A percentile compares a stretch with the other conserved stretches of the same genome.
Evolutionary conservation across 805 yeast species (phyloP).

Genomic region (Deakozyma indianensis): DNA sequence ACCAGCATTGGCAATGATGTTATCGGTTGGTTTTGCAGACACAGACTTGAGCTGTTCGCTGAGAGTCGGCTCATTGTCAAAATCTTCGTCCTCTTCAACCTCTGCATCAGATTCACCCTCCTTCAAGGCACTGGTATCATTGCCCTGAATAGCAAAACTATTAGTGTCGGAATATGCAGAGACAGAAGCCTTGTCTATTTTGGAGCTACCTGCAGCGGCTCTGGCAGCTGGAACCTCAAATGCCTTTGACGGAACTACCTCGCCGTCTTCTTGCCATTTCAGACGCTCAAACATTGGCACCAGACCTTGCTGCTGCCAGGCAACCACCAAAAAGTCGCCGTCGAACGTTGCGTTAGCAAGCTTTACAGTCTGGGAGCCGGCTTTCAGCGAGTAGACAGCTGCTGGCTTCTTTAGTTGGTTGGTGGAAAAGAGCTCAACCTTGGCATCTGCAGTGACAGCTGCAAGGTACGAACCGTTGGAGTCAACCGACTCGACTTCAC

Average conservation of each 20-base stretch:
- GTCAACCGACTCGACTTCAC: background rate
- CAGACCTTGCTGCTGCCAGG: constrained; percentile 12
- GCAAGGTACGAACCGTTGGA: constrained; percentile 21
- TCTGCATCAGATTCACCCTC: constrained; percentile 10
- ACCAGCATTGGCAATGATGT: constrained; percentile 38
- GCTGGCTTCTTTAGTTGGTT: constrained; percentile 12
- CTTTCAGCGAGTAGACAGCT: background rate
- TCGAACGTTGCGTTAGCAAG: background rate
- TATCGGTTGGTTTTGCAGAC: constrained; percentile 13
- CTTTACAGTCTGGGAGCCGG: background rate
- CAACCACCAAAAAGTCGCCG: background rate
- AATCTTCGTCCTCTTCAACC: constrained; percentile 6
- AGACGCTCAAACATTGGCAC: constrained; percentile 20
- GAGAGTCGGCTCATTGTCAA: constrained; percentile 6
- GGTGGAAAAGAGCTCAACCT: constrained; percentile 51
- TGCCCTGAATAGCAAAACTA: constrained; percentile 9
- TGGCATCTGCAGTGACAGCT: constrained; percentile 58
- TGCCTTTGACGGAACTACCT: constrained; percentile 3
- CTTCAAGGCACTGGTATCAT: constrained; percentile 17
- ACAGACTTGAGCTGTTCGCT: constrained; percentile 6
- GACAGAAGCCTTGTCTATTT: constrained; percentile 31
- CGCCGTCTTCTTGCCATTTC: constrained; percentile 19
- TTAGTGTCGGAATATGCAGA: constrained; percentile 19
- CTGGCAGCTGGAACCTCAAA: constrained; percentile 9
- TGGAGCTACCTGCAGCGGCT: constrained; percentile 13